Evolutionary conservation across 2,329 filamentous ascomycete genomes (phyloP), one percentile per base, ranked within the genome.

Genomic region (Sporothrix brasiliensis): DNA sequence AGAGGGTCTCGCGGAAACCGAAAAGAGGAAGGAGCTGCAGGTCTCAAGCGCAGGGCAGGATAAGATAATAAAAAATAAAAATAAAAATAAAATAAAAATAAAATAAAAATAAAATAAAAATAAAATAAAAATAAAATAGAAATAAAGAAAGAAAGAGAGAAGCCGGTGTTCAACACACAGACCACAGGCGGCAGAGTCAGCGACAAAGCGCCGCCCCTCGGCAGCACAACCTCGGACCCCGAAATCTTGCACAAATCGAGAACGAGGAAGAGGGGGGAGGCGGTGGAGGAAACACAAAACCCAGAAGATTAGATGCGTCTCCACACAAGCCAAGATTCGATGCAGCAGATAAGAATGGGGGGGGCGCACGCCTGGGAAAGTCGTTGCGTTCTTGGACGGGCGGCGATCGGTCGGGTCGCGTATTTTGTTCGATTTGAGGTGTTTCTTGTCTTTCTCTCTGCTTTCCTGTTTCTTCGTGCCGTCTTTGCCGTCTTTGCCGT

Each of bases 291-390:
- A 44, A 19, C 21, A 6, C 39, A 50, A 5, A 50, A 19, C 34
- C 34, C 34, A 58, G 27, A 56, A 63, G 58, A 65, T 16, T 63
- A 39, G 58, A 27, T 27, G 14, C 54, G 44, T 34, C 61, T 50
- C 61, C 61, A 44, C 61, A 50, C 61, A 24, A n/a, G 47, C 61
- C 61, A 65, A 34, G 61, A 65, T 50, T 65, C 24, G 41, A 50
- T 34, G 61, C 61, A 34, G 60, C 41, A 30, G 61, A 63, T 63
- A 21, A 63, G 61, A 47, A 30, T 50, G 44, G 61, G 52, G 61
- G 52, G 11, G 41, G 19, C 19, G 56, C 53, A 34, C 53, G 44
- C 44, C 44, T 49, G 44, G 44, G 13, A 49, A 49, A 19, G 14
- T 16, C 6, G 16, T 50, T 58, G 54, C 21, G 13, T 47, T 63